A percentile compares a stretch with the other conserved stretches of the same genome.
Conservation (phyloP, 2,329 filamentous ascomycete genomes). For the Fusarium duplospermum region DNA sequence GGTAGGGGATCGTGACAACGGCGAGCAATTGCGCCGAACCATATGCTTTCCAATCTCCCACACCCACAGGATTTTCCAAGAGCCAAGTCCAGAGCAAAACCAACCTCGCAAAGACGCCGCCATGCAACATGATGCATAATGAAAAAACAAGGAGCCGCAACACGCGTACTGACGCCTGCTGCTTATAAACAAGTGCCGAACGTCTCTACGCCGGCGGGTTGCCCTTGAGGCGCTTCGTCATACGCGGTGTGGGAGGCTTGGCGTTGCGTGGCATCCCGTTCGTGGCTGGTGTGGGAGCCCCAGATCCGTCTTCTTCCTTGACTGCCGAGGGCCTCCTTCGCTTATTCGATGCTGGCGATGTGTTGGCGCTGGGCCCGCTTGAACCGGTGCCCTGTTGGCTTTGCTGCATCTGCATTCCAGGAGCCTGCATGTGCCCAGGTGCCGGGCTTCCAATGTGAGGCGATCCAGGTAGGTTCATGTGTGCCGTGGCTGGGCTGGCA, state of each 20-base stretch:
- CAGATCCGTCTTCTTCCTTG: conserved; percentile 65
- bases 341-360: conserved; percentile 71
- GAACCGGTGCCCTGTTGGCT: conserved; percentile 76
- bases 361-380: conserved; percentile 75
- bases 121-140: conserved; percentile 52
- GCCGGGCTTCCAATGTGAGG: conserved; percentile 72
- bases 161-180: background rate
- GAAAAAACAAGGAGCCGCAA: conserved; percentile 29
- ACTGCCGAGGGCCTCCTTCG: conserved; percentile 67
- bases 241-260: conserved; percentile 68
- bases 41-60: conserved; percentile 39
- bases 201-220: conserved; percentile 52
- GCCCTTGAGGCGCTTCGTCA: conserved; percentile 66
- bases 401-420: conserved; percentile 74
- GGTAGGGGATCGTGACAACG: conserved; percentile 14
- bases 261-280: conserved; percentile 65
- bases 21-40: conserved; percentile 29
- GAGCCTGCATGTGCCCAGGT: conserved; percentile 71
- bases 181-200: background rate
- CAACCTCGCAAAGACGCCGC: conserved; percentile 49
- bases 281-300: conserved; percentile 59
- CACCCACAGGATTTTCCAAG: conserved; percentile 38
- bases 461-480: conserved; percentile 71
- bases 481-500: conserved; percentile 68
- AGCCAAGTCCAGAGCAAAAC: conserved; percentile 24